Conservation (phyloP, 148 eudicot genomes). For the Camellia lanceoleosa region DNA sequence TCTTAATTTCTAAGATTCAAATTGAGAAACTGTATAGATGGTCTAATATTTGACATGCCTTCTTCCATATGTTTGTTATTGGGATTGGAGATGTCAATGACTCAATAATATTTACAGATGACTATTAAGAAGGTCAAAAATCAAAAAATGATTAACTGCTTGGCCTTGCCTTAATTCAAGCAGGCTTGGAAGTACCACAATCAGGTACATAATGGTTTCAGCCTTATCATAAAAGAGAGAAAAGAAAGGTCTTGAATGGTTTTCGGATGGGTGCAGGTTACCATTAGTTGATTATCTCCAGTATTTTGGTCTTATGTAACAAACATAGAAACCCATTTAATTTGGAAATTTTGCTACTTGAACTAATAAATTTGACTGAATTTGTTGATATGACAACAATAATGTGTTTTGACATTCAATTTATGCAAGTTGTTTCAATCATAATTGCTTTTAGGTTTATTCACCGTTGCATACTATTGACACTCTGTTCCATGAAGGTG, state of each 20-base stretch:
- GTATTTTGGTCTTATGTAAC: not conserved
- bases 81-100: not conserved
- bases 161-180: not conserved
- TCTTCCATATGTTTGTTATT: not conserved
- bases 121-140: not conserved
- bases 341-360: not conserved
- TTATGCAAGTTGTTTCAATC: not conserved
- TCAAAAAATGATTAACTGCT: not conserved
- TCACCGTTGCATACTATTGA: not conserved
- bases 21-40: not conserved
- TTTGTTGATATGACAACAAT: not conserved
- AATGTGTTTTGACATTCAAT: not conserved
- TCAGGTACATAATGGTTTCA: not conserved
- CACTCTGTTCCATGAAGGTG: not conserved
- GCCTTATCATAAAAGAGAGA: not conserved
- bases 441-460: not conserved
- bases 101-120: not conserved
- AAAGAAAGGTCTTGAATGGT: no score
- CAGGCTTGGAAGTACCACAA: not conserved
- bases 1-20: not conserved
- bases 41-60: not conserved
- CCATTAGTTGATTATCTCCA: not conserved
- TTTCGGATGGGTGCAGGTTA: not conserved
- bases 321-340: not conserved
- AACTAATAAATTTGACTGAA: constrained; percentile 9